These are phyloP conservation scores for Rhodofomes roseus DNA, from an alignment of 1,284 basidiomycete genomes.

Conservation along the genomic window DNA sequence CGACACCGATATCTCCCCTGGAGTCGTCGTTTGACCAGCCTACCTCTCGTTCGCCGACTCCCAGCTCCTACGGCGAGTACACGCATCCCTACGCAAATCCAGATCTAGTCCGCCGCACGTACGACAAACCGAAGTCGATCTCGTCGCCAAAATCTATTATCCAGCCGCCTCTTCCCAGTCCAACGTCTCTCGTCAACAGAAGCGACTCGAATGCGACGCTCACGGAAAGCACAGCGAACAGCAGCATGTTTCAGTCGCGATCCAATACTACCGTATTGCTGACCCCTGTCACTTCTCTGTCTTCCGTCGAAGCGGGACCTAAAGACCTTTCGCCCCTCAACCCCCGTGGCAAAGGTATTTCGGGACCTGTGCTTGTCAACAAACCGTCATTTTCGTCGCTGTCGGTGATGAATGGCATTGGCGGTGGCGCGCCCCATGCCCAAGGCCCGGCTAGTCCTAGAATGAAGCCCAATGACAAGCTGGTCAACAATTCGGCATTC, in stretches of 20 bases:
- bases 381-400: conserved; percentile 18
- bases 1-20: conserved; percentile 15
- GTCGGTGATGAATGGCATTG: conserved; percentile 12
- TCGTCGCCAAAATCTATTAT: conserved; percentile 16
- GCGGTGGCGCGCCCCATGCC: conserved; percentile 4
- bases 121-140: conserved; percentile 32
- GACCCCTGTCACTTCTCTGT: conserved; percentile 44
- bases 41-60: conserved; percentile 20
- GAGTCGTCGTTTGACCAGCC: conserved; percentile 20
- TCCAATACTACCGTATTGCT: conserved; percentile 39
- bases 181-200: conserved; percentile 17
- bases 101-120: conserved; percentile 41
- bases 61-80: conserved; percentile 19
- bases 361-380: conserved; percentile 28
- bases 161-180: conserved; percentile 14
- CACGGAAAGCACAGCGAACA: conserved; percentile 41
- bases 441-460: conserved; percentile 8
- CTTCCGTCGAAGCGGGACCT: conserved; percentile 38
- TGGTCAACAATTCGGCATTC: conserved; percentile 31
- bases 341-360: conserved; percentile 26
- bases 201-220: conserved; percentile 55
- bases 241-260: conserved; percentile 35
- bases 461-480: conserved; percentile 27
- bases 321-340: conserved; percentile 23
- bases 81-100: conserved; percentile 76